Evolutionary conservation across 257 asterid genomes (phyloP).

Genomic region (Nyctanthes arbortristis): DNA sequence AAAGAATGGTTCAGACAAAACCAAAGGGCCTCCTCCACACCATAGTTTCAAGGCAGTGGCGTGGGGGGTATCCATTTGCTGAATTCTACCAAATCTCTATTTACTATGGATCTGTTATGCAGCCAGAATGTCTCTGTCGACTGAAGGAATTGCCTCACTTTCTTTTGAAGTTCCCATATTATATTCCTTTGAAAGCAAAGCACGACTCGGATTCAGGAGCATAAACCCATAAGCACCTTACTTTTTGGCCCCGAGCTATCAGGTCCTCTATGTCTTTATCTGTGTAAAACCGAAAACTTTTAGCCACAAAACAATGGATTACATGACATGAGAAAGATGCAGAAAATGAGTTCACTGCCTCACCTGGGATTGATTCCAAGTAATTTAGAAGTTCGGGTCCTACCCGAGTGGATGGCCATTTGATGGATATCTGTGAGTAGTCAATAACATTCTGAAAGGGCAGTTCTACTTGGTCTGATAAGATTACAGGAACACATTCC

Average conservation of each 20-base stretch:
- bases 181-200: constrained; percentile 82
- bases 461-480: constrained; percentile 88
- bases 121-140: constrained; percentile 94
- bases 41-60: constrained; percentile 81
- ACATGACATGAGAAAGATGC: not conserved
- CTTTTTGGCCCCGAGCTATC: constrained; percentile 67
- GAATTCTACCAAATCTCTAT: constrained; percentile 74
- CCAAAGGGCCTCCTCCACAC: too few species aligned
- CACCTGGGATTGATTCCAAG: constrained; percentile 89
- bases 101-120: constrained; percentile 74
- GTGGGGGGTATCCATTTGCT: constrained; percentile 73
- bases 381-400: constrained; percentile 75
- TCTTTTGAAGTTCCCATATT: constrained; percentile 87
- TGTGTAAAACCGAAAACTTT: constrained; percentile 30
- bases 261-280: constrained; percentile 72
- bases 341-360: constrained; percentile 2
- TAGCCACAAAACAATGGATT: not conserved
- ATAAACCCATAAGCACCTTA: constrained; percentile 86
- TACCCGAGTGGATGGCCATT: constrained; percentile 82
- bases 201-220: constrained; percentile 70
- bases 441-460: constrained; percentile 83
- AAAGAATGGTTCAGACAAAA: constrained; percentile 16
- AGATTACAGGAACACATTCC: constrained; percentile 94
- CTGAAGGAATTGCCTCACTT: constrained; percentile 87
- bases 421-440: constrained; percentile 74